Base-by-base conservation (phyloP, 179 eudicot genomes). In the Spergularia azorica region DNA sequence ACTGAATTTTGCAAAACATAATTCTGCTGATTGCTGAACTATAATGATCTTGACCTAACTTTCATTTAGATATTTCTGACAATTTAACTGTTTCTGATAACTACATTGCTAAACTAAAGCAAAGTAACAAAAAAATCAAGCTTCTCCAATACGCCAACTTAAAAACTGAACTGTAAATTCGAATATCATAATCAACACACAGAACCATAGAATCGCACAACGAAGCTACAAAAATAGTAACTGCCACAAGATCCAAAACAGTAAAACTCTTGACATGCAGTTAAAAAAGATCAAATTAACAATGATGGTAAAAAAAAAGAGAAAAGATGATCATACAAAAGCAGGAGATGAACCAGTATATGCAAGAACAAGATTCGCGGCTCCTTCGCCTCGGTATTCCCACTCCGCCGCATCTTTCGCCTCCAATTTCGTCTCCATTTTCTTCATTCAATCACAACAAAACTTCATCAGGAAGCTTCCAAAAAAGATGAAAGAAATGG, bases 361-460 rank as follows among this genome's bases (percentile, higher is more conserved):
- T 36, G 92, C 87, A 69, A 95, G 96, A 82, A 95, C 97, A 82
- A 95, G 88, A 82, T 95, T 95, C 46, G 90, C 93, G 50, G 98
- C 98, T 77, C 99, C 99, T 90, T 95, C 99, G 20, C 98, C 98
- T 86, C 94, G 89, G 77, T 95, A 95, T 63, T 73, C 72, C 99
- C 98, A 95, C 59, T 91, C 93, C 21, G 55, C 62, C 0, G 94
- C 98, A 74, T 94, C 96, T 50, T 87, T 84, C 39, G 75, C 87
- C 79, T 87, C 89, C 76, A 93, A 87, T 55, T 79, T 71, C 72
- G 87, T 67, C 85, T 87, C 95, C 97, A 89, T 93, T 50, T 36
- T 73, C 60, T 26, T 13, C 43, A 12, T 14, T 50, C 62, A 3
- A 64, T 14, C 36, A 20, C 52, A 71, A 41, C 48, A 43, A 43